Conservation (phyloP, 768 basidiomycete genomes). For the Thelephora aurantiotincta region DNA sequence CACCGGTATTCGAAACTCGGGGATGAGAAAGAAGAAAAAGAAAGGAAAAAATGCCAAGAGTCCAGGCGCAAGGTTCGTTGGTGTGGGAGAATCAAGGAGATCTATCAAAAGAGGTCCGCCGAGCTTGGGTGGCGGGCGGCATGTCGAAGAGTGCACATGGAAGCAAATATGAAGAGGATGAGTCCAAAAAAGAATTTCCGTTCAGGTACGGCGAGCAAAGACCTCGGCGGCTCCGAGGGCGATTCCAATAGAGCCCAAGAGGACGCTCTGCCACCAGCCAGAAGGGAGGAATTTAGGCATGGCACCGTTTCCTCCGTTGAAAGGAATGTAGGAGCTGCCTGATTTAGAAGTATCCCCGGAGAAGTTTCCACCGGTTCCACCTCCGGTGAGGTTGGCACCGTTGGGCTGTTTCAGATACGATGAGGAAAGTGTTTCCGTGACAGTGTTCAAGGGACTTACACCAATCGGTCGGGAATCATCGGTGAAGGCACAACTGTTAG, state of each 20-base stretch:
- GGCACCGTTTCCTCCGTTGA: conserved; percentile 21
- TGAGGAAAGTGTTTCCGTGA: conserved; percentile 2
- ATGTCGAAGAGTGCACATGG: too few relatives aligned
- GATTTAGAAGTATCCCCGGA: conserved; percentile 14
- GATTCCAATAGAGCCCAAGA: conserved; percentile 23
- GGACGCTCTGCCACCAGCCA: conserved; percentile 21
- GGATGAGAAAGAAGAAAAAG: too few relatives aligned
- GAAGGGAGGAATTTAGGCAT: conserved; percentile 5
- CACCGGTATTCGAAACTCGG: too few relatives aligned
- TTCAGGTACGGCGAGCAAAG: conserved; percentile 2
- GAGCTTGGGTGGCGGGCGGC: too few relatives aligned
- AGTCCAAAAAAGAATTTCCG: too few relatives aligned
- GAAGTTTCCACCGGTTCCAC: conserved; percentile 29
- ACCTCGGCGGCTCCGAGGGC: conserved; percentile 19
- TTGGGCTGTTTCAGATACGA: conserved; percentile 31
- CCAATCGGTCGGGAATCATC: conserved; percentile 55
- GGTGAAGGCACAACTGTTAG: conserved; percentile 40
- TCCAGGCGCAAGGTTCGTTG: too few relatives aligned
- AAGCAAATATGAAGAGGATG: too few relatives aligned
- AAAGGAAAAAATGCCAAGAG: too few relatives aligned
- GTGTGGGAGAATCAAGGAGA: too few relatives aligned
- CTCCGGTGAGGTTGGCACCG: conserved; percentile 55
- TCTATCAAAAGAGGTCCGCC: too few relatives aligned
- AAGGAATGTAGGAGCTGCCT: conserved; percentile 29
- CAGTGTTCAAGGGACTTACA: conserved; percentile 22